Base-by-base conservation (phyloP, 2,329 filamentous ascomycete species). In the Aspergillus neoniger region DNA sequence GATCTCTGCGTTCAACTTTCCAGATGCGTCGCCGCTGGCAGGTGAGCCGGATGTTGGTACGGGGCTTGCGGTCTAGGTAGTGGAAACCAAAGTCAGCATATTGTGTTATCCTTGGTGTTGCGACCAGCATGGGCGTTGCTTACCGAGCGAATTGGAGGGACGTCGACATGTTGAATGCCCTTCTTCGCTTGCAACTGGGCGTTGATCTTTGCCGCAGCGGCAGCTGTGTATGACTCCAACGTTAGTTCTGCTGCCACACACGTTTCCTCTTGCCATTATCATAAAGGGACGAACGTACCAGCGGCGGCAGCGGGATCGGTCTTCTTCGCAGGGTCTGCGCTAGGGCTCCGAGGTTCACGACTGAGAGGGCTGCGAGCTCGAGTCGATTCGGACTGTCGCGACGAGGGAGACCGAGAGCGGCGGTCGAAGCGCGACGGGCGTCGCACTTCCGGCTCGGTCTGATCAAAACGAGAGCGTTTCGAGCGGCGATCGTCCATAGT, bases 401-500 rank as follows among this genome's bases (percentile, higher is more conserved):
- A 78, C 25, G 86, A 85, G 21, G 92, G 92, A 32, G 92, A 96
- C 66, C 92, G 90, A 60, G 95, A 98, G 70, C 95, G 90, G 70
- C 93, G 88, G 79, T 97, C 94, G 77, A 96, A 97, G 74, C 93
- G 87, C 53, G 92, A 96, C 47, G 85, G 73, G 68, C 88, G 84
- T 71, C 88, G 89, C 59, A 90, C 87, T 72, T 95, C 91, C 5
- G 91, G 88, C 74, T 94, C 91, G 50, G 88, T 95, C 77, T 96
- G 91, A 75, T 98, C 94, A 78, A 98, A 97, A 76, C 94, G 92
- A 72, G 92, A 96, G 64, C 92, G 90, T 82, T 96, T 96, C 62
- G 83, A 81, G 62, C 87, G 86, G 74, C 88, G 86, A 68, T 93
- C 90, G 65, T 89, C 84, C 92, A 96, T 92, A 50, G 63, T 62